Percentiles rank a stretch among this genome's conserved stretches.
These are phyloP conservation scores for Gracilaria gracilis DNA, from an alignment of 23 red algal species.

Conservation along the genomic window DNA sequence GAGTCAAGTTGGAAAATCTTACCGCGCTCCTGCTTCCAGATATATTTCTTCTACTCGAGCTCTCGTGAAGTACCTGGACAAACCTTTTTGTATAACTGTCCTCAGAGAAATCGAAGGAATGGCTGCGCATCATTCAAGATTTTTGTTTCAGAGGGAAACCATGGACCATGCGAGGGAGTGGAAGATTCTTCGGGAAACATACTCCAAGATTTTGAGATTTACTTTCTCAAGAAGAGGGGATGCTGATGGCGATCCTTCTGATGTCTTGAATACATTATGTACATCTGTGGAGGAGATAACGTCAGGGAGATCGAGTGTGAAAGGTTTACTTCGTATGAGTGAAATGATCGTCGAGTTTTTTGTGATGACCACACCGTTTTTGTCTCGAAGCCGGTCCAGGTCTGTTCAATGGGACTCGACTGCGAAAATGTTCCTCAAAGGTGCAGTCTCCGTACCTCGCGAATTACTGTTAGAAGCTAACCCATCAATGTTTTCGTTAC, in stretches of 20 bases:
- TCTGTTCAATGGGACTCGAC: slow-evolving; percentile 40
- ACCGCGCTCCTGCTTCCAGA: slow-evolving; percentile 29
- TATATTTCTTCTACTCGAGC: slow-evolving; percentile 55
- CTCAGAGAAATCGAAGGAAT: slow-evolving; percentile 49
- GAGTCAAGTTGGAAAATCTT: slow-evolving; percentile 36
- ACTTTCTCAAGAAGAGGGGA: slow-evolving; percentile 19
- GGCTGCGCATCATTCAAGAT: slow-evolving; percentile 27
- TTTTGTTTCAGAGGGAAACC: slow-evolving; percentile 52
- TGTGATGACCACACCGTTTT: slow-evolving; percentile 41
- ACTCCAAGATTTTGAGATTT: slow-evolving; percentile 43
- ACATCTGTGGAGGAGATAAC: slow-evolving; percentile 47
- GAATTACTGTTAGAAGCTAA: slow-evolving; percentile 42
- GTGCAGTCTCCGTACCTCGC: slow-evolving; percentile 33
- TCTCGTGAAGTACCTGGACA: slow-evolving; percentile 56
- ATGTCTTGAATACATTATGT: slow-evolving; percentile 23
- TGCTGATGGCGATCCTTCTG: not conserved
- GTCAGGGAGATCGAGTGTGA: slow-evolving; percentile 39
- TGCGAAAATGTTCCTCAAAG: slow-evolving; percentile 63
- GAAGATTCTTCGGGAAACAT: slow-evolving; percentile 61
- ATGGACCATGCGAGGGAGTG: slow-evolving; percentile 63
- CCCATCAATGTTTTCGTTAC: slow-evolving; percentile 57
- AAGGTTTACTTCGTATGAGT: slow-evolving; percentile 35
- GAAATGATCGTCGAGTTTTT: slow-evolving; percentile 72
- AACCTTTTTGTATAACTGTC: slow-evolving; percentile 49
- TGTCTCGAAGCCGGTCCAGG: not conserved